Conservation (phyloP, 2,329 filamentous ascomycete genomes). For the Pyrenophora tritici-repentis region DNA sequence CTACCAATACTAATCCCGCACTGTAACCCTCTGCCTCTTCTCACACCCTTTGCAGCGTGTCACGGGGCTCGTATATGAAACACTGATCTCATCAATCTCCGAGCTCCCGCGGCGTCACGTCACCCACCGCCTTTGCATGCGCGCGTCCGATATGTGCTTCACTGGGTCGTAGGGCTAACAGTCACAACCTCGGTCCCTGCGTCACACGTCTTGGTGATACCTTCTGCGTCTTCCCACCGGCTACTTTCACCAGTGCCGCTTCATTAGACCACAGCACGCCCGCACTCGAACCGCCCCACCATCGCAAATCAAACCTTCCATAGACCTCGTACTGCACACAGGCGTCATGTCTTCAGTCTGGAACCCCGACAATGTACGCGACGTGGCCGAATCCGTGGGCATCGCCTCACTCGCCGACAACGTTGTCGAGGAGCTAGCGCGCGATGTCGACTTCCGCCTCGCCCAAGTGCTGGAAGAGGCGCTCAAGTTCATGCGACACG, state of each 20-base stretch:
- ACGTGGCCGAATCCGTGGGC: constrained; percentile 95
- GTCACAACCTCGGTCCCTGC: constrained; percentile 34
- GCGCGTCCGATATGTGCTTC: constrained; percentile 36
- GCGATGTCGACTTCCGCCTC: constrained; percentile 94
- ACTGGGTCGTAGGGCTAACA: constrained; percentile 39
- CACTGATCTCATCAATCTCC: not conserved
- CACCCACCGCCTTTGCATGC: constrained; percentile 26
- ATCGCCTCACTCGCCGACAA: constrained; percentile 82
- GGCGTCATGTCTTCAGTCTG: constrained; percentile 66
- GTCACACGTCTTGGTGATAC: constrained; percentile 35
- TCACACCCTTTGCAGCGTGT: not conserved
- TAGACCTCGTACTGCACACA: constrained; percentile 15
- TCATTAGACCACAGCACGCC: constrained; percentile 17
- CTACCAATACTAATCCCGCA: constrained; percentile 4
- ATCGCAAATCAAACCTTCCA: constrained; percentile 13
- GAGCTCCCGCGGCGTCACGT: not conserved
- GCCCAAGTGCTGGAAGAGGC: constrained; percentile 93
- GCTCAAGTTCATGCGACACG: constrained; percentile 93
- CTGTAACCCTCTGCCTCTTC: not conserved
- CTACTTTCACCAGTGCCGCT: constrained; percentile 14
- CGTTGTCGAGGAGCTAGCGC: constrained; percentile 81
- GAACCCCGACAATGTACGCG: constrained; percentile 94
- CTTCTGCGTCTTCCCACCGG: constrained; percentile 28
- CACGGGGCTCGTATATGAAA: not conserved
- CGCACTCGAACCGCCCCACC: constrained; percentile 13